Percentiles rank a stretch among this genome's conserved stretches.
These are phyloP conservation scores for Puccinia polysora DNA, from an alignment of 1,284 basidiomycete species.

Conservation along the genomic window DNA sequence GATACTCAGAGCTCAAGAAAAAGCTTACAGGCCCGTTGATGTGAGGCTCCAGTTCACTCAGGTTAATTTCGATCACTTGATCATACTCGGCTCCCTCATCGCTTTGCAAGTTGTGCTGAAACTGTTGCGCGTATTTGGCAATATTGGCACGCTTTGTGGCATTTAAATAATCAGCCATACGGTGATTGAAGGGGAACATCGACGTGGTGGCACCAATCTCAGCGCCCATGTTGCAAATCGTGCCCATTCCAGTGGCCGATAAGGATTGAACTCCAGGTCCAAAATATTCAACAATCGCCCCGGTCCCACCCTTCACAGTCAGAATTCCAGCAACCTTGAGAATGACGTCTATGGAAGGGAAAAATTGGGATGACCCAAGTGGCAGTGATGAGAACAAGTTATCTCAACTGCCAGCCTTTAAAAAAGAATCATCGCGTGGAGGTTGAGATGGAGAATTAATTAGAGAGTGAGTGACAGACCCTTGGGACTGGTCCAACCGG, in stretches of 20 bases:
- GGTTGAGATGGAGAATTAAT: too few relatives aligned
- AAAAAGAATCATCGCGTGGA: background rate
- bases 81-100: slow-evolving; percentile 92
- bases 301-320: slow-evolving; percentile 96
- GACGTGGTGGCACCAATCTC: slow-evolving; percentile 99
- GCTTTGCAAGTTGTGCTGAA: slow-evolving; percentile 85
- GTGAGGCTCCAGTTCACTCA: slow-evolving; percentile 94
- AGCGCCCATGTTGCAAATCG: slow-evolving; percentile 99
- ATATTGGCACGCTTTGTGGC: slow-evolving; percentile 87
- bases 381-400: slow-evolving; percentile 13
- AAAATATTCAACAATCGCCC: slow-evolving; percentile 89
- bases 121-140: slow-evolving; percentile 80
- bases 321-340: slow-evolving; percentile 96
- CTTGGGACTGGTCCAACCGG: slow-evolving; percentile 97
- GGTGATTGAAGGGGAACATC: slow-evolving; percentile 95
- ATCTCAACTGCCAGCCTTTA: background rate
- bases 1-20: background rate
- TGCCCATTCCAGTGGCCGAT: slow-evolving; percentile 98
- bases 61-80: slow-evolving; percentile 87
- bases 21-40: slow-evolving; percentile 78
- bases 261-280: slow-evolving; percentile 91
- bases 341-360: slow-evolving; percentile 71
- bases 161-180: slow-evolving; percentile 87
- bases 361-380: background rate
- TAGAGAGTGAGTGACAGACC: slow-evolving; percentile 60